phyloP scores from a whole-genome alignment of 768 basidiomycete species.

The Pulveroboletus sp. region DNA sequence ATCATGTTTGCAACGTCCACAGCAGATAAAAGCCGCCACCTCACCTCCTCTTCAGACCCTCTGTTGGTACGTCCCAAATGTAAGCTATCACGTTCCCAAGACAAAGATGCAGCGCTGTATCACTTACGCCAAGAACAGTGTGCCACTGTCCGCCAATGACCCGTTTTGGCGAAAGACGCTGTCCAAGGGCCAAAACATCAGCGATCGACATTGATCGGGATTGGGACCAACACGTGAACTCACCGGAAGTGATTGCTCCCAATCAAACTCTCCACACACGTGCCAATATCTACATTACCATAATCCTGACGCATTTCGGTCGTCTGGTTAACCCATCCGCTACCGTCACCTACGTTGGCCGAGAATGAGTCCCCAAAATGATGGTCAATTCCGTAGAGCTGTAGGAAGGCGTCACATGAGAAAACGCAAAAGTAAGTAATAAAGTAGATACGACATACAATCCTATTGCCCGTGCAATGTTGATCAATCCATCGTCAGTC shows the following conservation, averaged over 20 bases:
- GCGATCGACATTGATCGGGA: neutral
- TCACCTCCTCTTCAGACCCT: constrained; percentile 45
- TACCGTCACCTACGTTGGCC: constrained; percentile 47
- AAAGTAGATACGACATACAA: constrained; percentile 40
- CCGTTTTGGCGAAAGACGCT: constrained; percentile 59
- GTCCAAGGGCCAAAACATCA: neutral
- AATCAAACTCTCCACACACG: constrained; percentile 41
- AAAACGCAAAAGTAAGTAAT: neutral
- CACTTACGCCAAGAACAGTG: constrained; percentile 57
- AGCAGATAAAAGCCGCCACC: neutral
- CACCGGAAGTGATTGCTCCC: constrained; percentile 50
- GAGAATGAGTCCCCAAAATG: constrained; percentile 34
- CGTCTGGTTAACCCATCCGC: constrained; percentile 41
- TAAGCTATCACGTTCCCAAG: neutral
- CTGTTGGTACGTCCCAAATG: constrained; percentile 19
- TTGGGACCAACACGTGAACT: neutral
- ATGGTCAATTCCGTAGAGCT: constrained; percentile 35
- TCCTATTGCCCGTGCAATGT: constrained; percentile 57
- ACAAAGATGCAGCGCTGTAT: neutral
- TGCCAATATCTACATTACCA: constrained; percentile 32
- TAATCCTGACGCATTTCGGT: constrained; percentile 43
- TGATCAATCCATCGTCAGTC: constrained; percentile 50
- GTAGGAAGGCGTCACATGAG: constrained; percentile 11
- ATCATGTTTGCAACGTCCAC: neutral
- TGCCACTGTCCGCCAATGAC: constrained; percentile 40